Evolutionary conservation across 169 alveolate species (phyloP).

Genomic region (Babesia divergens): DNA sequence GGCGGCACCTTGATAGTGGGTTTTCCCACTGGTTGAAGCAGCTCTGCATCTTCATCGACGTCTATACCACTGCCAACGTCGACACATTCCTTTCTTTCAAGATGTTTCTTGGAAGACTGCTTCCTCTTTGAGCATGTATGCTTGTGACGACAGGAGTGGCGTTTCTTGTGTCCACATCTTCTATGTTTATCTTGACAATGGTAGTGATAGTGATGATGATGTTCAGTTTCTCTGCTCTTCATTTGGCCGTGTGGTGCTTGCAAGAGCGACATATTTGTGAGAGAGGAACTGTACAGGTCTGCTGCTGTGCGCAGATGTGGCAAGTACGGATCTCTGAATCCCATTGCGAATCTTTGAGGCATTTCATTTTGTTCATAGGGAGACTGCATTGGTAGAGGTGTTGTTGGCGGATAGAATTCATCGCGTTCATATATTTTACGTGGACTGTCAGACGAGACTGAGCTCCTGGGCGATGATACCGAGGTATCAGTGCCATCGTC

Average conservation of each 20-base stretch:
- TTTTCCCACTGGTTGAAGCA: background rate
- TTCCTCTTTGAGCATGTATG: slow-evolving; percentile 4
- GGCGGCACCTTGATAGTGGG: background rate
- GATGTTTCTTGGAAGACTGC: background rate
- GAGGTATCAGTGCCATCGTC: background rate
- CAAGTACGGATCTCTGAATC: slow-evolving; percentile 1
- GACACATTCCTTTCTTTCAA: background rate
- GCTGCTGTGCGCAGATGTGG: background rate
- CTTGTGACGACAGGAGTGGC: background rate
- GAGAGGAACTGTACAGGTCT: background rate
- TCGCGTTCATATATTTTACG: background rate
- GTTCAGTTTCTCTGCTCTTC: background rate
- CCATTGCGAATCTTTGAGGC: slow-evolving; percentile 1
- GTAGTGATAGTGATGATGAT: slow-evolving; percentile 33
- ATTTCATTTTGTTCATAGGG: background rate
- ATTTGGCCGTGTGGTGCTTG: background rate
- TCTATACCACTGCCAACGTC: background rate
- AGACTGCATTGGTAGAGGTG: slow-evolving; percentile 2
- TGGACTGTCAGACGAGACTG: background rate
- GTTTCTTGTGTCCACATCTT: slow-evolving; percentile 5
- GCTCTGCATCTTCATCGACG: background rate
- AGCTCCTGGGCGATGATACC: background rate
- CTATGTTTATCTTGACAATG: slow-evolving; percentile 11
- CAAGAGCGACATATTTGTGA: background rate
- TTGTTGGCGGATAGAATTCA: slow-evolving; percentile 9